These are phyloP conservation scores for Hemerocallis citrina DNA, from an alignment of 106 monocot genomes.

Conservation along the genomic window DNA sequence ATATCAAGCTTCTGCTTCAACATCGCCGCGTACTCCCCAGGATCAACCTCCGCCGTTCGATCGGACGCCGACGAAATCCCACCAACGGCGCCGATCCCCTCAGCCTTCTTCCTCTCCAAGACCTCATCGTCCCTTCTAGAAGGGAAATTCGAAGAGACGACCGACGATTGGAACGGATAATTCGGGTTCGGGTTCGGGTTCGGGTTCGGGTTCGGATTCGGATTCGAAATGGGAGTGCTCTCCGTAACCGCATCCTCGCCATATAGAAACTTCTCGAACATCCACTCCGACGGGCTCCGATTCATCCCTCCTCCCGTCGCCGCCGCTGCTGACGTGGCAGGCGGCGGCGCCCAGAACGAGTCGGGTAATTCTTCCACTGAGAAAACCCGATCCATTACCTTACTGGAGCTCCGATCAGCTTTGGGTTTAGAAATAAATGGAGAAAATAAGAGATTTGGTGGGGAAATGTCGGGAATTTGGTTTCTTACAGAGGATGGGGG, in stretches of 20 bases:
- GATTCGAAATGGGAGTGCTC: no score
- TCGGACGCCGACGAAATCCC: constrained; percentile 2
- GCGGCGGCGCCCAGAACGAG: constrained; percentile 26
- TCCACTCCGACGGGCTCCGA: constrained; percentile 53
- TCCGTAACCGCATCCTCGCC: constrained; percentile 14
- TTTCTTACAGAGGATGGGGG: no score
- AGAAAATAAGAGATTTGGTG: no score
- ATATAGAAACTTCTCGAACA: constrained; percentile 61
- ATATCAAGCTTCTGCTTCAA: constrained; percentile 58
- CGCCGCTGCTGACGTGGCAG: constrained; percentile 2
- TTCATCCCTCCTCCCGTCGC: constrained; percentile 3
- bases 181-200: not conserved
- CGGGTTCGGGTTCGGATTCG: constrained; percentile 6
- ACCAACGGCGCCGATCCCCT: not conserved
- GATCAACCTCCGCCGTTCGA: constrained; percentile 21
- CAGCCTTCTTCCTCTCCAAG: constrained; percentile 30
- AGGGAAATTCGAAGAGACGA: constrained; percentile 1
- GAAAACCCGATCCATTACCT: constrained; percentile 1
- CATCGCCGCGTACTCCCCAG: constrained; percentile 31
- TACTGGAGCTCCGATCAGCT: constrained; percentile 1
- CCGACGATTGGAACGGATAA: constrained; percentile 9
- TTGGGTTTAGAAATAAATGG: no score
- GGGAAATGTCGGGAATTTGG: no score
- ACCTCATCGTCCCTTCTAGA: constrained; percentile 29
- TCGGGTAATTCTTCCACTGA: constrained; percentile 3